Conservation (phyloP, 208 protist species). For the Naegleria fowleri region DNA sequence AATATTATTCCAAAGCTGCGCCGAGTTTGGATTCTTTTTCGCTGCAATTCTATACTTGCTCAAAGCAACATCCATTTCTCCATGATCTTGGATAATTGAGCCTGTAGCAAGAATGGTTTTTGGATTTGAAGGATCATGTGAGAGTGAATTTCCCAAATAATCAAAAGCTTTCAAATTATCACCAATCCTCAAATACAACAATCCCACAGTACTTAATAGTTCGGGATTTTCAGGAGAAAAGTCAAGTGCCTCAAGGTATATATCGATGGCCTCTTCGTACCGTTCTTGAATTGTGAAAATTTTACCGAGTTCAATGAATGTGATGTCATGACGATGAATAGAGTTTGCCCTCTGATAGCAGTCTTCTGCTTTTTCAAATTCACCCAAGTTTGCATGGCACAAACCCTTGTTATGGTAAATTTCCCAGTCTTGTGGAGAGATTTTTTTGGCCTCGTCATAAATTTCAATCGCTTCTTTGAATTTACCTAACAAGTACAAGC, state of each 20-base stretch:
- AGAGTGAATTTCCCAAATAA: conserved; percentile 77
- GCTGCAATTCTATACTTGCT: conserved; percentile 87
- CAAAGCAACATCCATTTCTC: conserved; percentile 87
- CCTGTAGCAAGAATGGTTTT: conserved; percentile 80
- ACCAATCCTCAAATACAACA: conserved; percentile 74
- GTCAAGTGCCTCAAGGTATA: conserved; percentile 74
- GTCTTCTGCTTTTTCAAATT: conserved; percentile 61
- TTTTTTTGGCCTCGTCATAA: conserved; percentile 67
- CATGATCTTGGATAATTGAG: conserved; percentile 87
- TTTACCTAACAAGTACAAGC: conserved; percentile 76
- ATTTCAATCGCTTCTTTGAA: conserved; percentile 76
- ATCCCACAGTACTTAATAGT: conserved; percentile 77
- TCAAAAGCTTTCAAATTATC: conserved; percentile 75
- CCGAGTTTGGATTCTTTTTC: conserved; percentile 66
- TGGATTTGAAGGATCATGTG: conserved; percentile 72
- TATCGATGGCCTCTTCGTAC: conserved; percentile 56
- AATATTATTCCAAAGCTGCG: conserved; percentile 95
- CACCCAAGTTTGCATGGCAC: conserved; percentile 69
- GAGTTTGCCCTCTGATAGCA: conserved; percentile 70
- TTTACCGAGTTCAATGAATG: conserved; percentile 78
- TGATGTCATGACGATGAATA: conserved; percentile 75
- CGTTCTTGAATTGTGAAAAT: conserved; percentile 62
- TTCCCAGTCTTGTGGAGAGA: conserved; percentile 72
- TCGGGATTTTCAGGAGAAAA: conserved; percentile 79
- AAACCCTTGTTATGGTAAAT: conserved; percentile 80